Evolutionary conservation across 202 grass and related monocot genomes (phyloP), one percentile per base, ranked within the genome.

Genomic region (Dendrocalamus latiflorus): DNA sequence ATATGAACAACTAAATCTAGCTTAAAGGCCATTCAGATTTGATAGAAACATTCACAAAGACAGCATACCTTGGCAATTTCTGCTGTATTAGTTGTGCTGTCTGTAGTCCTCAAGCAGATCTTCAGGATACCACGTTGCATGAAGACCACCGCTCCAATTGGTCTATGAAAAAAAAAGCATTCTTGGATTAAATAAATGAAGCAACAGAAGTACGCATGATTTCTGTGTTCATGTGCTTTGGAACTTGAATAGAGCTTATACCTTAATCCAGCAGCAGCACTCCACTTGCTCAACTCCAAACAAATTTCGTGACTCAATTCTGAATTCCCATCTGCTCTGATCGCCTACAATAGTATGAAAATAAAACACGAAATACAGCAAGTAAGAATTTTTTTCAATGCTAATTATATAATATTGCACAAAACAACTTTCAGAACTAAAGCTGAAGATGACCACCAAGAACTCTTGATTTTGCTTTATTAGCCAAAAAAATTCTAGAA

Each of bases 131-230:
- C 79, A 25, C 87, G 85, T 83, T 98, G 89, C 85, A 98, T 90
- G 86, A 91, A 93, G 16, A 98, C 87, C 62, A 89, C 93, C 63
- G 93, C 96, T 81, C 96, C 93, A 68, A 98, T 93, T 28, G 96
- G 93, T 79, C 95, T 98, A 45, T 25, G 10, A 6, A 24, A 86
- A 77, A 77, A 3, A 36, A 48, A 68, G 36, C 2, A 14, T 56
- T 75, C 15, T 64, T 63, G 22, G 44, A 63, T 36, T 45, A 41
- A 83, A 74, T 33, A 17, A 80, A 25, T 28, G 44, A 78, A 72
- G 12, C 9, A 74, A 47, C 8, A 33, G 9, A 78, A 79, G 56
- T 57, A 70, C 15, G 21, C 14, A 56, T 24, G 12, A 73, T 33
- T 17, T 65, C 8, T 51, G 22, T 63, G 70, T 33, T 56, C 70